A percentile compares a stretch with the other conserved stretches of the same genome.
These are phyloP conservation scores for Cutaneotrichosporon sp. DNA, from an alignment of 1,284 basidiomycete species.

Conservation along the genomic window DNA sequence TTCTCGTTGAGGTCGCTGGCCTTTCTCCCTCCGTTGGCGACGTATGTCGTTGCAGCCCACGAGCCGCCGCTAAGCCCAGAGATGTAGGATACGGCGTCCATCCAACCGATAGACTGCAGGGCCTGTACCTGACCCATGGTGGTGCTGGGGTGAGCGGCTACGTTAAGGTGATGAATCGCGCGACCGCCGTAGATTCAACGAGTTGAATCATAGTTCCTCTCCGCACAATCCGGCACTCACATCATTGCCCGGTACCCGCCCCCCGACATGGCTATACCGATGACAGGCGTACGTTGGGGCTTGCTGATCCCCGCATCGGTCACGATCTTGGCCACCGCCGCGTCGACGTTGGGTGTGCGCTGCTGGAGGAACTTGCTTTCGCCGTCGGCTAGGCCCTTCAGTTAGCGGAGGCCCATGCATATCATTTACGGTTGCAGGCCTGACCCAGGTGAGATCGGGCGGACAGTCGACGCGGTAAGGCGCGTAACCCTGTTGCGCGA, in stretches of 20 bases:
- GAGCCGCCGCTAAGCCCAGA: constrained; percentile 48
- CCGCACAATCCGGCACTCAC: constrained; percentile 23
- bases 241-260: constrained; percentile 57
- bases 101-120: constrained; percentile 35
- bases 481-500: constrained; percentile 30
- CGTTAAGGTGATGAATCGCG: too few species aligned
- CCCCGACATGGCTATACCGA: constrained; percentile 52
- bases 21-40: constrained; percentile 41
- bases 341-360: constrained; percentile 27
- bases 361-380: constrained; percentile 38
- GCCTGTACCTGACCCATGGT: constrained; percentile 17
- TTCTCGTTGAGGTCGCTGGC: constrained; percentile 33
- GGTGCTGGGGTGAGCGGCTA: constrained; percentile 7
- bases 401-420: too few species aligned
- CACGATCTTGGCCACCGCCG: constrained; percentile 32
- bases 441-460: constrained; percentile 21
- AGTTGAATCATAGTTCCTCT: too few species aligned
- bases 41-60: constrained; percentile 47
- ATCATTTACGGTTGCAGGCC: too few species aligned
- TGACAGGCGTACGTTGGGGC: constrained; percentile 15
- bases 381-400: constrained; percentile 41
- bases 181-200: too few species aligned
- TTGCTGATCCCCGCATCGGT: constrained; percentile 28
- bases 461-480: constrained; percentile 49
- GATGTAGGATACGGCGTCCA: constrained; percentile 46